These are phyloP conservation scores for Hydnomerulius pinastri DNA, from an alignment of 768 basidiomycete species.

Conservation along the genomic window DNA sequence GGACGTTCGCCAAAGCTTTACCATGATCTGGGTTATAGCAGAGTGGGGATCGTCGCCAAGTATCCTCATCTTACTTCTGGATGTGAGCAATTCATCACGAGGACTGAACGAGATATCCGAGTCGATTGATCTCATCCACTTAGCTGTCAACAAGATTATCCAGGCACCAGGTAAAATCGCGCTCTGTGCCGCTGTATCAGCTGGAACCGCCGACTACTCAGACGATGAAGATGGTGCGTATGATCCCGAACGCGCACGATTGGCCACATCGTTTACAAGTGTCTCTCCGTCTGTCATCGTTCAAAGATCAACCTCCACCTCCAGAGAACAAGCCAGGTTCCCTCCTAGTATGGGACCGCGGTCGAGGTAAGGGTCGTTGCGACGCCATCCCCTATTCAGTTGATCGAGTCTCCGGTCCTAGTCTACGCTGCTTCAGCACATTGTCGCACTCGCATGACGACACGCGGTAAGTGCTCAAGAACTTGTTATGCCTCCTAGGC, in stretches of 20 bases:
- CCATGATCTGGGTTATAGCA: conserved; percentile 24
- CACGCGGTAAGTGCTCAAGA: conserved; percentile 15
- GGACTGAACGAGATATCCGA: neutral
- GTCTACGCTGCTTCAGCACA: conserved; percentile 22
- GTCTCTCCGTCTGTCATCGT: too few relatives aligned
- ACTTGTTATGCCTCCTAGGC: too few relatives aligned
- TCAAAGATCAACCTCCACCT: conserved; percentile 29
- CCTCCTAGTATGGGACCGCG: conserved; percentile 42
- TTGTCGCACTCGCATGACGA: conserved; percentile 16
- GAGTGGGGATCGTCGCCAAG: conserved; percentile 27
- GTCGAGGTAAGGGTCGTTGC: conserved; percentile 18
- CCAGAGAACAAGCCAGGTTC: conserved; percentile 52
- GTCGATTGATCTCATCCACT: conserved; percentile 7
- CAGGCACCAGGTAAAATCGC: conserved; percentile 45
- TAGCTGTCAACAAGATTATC: conserved; percentile 55
- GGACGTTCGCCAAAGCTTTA: conserved; percentile 25
- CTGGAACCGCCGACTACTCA: conserved; percentile 42
- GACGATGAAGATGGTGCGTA: conserved; percentile 24
- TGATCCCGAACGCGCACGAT: neutral
- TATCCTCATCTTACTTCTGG: conserved; percentile 50
- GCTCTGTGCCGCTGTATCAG: conserved; percentile 47
- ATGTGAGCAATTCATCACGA: conserved; percentile 24
- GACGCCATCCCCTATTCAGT: neutral
- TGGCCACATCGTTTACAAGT: too few relatives aligned
- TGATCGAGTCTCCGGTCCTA: conserved; percentile 7